A percentile compares a stretch with the other conserved stretches of the same genome.
Evolutionary conservation across 192 early-diverging fungal genomes (phyloP).

Genomic region (Pilaira anomala): DNA sequence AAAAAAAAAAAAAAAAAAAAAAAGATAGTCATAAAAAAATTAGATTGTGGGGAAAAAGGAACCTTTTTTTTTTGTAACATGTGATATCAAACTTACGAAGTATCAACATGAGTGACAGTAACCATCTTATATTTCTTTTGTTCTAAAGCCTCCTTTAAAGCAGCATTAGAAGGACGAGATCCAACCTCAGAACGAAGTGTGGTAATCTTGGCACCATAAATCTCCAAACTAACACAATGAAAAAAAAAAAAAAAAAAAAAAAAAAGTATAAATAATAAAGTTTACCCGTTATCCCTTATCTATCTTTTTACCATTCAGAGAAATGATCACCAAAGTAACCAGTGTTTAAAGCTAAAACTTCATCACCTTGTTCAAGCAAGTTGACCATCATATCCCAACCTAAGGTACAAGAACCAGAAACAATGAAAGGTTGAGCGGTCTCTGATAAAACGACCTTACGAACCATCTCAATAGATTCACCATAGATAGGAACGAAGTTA

Average conservation of each 20-base stretch:
- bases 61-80: constrained; percentile 2
- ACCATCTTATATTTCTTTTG: constrained; percentile 78
- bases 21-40: neutral
- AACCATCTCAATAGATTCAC: constrained; percentile 80
- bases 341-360: constrained; percentile 84
- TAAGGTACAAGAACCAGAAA: constrained; percentile 95
- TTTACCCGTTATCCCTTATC: constrained; percentile 1
- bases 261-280: neutral
- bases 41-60: neutral
- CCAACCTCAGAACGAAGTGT: constrained; percentile 71
- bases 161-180: constrained; percentile 60
- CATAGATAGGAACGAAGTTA: constrained; percentile 82
- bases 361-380: constrained; percentile 83
- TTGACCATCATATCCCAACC: constrained; percentile 98
- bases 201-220: constrained; percentile 88
- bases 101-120: constrained; percentile 95
- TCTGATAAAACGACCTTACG: constrained; percentile 78
- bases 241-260: neutral
- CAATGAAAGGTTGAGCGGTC: constrained; percentile 87
- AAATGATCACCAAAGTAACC: constrained; percentile 87
- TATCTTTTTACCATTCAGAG: neutral
- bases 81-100: constrained; percentile 50
- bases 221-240: constrained; percentile 54
- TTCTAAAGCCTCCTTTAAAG: constrained; percentile 63
- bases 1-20: neutral